These are phyloP conservation scores for Microstroma glucosiphilum DNA, from an alignment of 1,284 basidiomycete species.

Conservation along the genomic window DNA sequence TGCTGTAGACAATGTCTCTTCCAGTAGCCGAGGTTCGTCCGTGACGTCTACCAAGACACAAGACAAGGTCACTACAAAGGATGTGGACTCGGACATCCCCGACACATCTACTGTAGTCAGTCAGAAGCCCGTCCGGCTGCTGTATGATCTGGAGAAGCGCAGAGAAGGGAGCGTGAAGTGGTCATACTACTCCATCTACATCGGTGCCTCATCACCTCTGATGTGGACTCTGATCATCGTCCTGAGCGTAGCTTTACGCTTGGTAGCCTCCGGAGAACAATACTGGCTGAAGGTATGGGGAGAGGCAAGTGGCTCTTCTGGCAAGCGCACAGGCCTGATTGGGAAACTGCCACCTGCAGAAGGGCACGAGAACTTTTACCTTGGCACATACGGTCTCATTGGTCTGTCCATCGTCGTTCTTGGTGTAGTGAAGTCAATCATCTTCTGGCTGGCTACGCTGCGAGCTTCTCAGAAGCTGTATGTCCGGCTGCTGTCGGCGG, in stretches of 20 bases:
- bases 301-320: constrained; percentile 21
- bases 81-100: not conserved
- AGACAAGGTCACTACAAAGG: not conserved
- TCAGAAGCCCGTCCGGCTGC: constrained; percentile 19
- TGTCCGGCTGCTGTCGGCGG: constrained; percentile 26
- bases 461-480: constrained; percentile 34
- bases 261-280: constrained; percentile 27
- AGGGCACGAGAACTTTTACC: constrained; percentile 21
- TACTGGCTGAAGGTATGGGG: constrained; percentile 43
- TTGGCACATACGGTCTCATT: constrained; percentile 23
- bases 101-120: not conserved
- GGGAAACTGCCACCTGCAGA: constrained; percentile 17
- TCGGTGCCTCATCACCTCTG: constrained; percentile 19
- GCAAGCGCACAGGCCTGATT: not conserved
- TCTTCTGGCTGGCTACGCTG: constrained; percentile 26
- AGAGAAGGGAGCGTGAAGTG: constrained; percentile 28
- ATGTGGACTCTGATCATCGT: constrained; percentile 19
- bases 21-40: not conserved
- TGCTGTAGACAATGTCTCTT: not conserved
- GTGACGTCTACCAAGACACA: not conserved
- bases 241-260: constrained; percentile 20
- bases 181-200: constrained; percentile 29
- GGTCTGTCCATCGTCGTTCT: constrained; percentile 22
- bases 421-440: constrained; percentile 22
- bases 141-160: constrained; percentile 34